These are phyloP conservation scores for Solanum etuberosum DNA, from an alignment of 257 asterid genomes.

Conservation along the genomic window DNA sequence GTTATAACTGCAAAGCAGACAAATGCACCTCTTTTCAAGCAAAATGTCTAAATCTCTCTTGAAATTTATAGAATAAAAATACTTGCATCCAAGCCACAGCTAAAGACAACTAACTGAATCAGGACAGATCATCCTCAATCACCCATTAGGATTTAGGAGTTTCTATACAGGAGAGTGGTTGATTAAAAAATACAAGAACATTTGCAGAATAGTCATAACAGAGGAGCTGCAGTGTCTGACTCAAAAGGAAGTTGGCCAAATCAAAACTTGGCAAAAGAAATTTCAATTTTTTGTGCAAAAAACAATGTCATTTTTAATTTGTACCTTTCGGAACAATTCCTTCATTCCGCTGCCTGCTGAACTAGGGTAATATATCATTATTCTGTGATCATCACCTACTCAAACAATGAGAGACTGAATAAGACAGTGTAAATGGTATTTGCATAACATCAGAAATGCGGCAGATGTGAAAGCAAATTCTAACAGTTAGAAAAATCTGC, in stretches of 20 bases:
- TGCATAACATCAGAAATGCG: neutral
- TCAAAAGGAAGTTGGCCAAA: neutral
- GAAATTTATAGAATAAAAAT: neutral
- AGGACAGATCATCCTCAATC: neutral
- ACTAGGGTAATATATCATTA: slow-evolving; percentile 97
- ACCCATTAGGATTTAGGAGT: neutral
- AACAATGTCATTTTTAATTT: neutral
- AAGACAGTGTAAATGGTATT: neutral
- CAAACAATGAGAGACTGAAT: slow-evolving; percentile 11
- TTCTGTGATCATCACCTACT: slow-evolving; percentile 93
- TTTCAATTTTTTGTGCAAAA: neutral
- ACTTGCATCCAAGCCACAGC: neutral
- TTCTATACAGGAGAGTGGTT: neutral
- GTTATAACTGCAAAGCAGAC: neutral
- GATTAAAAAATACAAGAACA: neutral
- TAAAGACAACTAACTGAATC: neutral
- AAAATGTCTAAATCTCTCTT: neutral
- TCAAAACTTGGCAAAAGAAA: neutral
- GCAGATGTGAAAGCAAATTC: neutral
- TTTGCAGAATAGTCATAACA: neutral
- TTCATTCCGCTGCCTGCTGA: slow-evolving; percentile 99
- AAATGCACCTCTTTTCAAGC: neutral
- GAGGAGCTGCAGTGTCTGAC: neutral
- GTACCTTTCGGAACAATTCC: slow-evolving; percentile 90
- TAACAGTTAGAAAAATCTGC: neutral